A percentile compares a stretch with the other conserved stretches of the same genome.
These are phyloP conservation scores for Carpinus fangiana DNA, from an alignment of 306 rosid species.

Conservation along the genomic window DNA sequence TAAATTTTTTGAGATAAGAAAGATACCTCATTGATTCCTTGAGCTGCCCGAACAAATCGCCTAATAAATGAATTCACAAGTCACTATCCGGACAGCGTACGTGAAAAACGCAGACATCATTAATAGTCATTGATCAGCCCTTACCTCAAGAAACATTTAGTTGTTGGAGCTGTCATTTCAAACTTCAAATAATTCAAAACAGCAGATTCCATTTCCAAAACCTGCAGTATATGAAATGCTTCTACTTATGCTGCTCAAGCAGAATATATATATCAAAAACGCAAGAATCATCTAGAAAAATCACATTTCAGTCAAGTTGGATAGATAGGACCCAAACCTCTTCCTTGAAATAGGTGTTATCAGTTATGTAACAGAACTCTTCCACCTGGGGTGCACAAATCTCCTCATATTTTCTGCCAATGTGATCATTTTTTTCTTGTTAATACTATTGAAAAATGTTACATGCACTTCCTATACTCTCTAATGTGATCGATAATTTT, in stretches of 20 bases:
- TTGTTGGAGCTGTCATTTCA: constrained; percentile 97
- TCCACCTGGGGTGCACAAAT: constrained; percentile 99
- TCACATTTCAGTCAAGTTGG: background rate
- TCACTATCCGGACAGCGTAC: constrained; percentile 8
- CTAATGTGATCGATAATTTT: too few relatives aligned
- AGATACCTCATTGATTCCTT: constrained; percentile 69
- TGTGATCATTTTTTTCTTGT: constrained; percentile 8
- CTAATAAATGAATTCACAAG: constrained; percentile 36
- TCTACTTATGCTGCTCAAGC: constrained; percentile 12
- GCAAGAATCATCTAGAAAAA: constrained; percentile 14
- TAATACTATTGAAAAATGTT: background rate
- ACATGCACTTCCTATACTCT: too few relatives aligned
- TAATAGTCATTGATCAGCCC: background rate
- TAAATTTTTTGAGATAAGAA: background rate
- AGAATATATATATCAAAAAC: background rate
- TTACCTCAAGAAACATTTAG: constrained; percentile 83
- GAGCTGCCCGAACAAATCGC: constrained; percentile 92
- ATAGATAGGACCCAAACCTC: constrained; percentile 52
- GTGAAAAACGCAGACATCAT: background rate
- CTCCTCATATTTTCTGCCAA: constrained; percentile 88
- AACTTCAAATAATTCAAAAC: constrained; percentile 88
- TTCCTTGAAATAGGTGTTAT: constrained; percentile 90
- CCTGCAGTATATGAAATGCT: constrained; percentile 49
- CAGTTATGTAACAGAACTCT: constrained; percentile 93
- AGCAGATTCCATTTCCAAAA: constrained; percentile 87